Percentiles rank a stretch among this genome's conserved stretches.
Evolutionary conservation across 805 yeast species (phyloP).

Genomic region (Blastobotrys muscicola): DNA sequence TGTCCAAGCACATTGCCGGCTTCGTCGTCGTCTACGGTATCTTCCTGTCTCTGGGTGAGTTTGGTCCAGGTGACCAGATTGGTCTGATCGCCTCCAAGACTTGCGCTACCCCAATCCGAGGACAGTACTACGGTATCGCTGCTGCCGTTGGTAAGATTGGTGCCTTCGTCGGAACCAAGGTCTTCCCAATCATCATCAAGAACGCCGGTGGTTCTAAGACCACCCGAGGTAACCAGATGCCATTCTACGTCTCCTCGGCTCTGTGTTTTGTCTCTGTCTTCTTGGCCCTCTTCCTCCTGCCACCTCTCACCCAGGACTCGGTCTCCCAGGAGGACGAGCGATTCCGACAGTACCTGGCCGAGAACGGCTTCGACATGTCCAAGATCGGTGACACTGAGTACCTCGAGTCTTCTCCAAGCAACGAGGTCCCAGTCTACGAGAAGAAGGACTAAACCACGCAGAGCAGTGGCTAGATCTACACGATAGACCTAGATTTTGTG

Average conservation of each 20-base stretch:
- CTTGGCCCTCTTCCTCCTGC: slow-evolving; percentile 61
- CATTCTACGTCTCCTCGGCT: slow-evolving; percentile 74
- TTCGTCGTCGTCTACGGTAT: slow-evolving; percentile 85
- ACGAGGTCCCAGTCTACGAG: no score
- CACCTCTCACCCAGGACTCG: slow-evolving; percentile 76
- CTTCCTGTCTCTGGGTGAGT: slow-evolving; percentile 79
- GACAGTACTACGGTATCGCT: slow-evolving; percentile 82
- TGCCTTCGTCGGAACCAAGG: slow-evolving; percentile 84
- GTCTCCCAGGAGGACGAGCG: slow-evolving; percentile 66
- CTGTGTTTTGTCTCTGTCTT: slow-evolving; percentile 65
- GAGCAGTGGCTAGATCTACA: background rate
- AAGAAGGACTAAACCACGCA: background rate
- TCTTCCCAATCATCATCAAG: slow-evolving; percentile 70
- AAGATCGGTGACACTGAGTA: slow-evolving; percentile 38
- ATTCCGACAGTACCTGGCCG: slow-evolving; percentile 57
- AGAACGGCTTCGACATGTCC: slow-evolving; percentile 60
- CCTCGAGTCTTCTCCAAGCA: background rate
- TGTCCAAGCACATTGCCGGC: slow-evolving; percentile 58
- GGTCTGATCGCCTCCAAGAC: slow-evolving; percentile 85
- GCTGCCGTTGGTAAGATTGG: slow-evolving; percentile 91
- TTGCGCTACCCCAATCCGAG: slow-evolving; percentile 78
- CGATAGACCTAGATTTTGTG: background rate
- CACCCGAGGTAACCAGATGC: slow-evolving; percentile 55
- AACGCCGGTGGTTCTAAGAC: slow-evolving; percentile 43
- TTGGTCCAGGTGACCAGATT: slow-evolving; percentile 89